Base-by-base conservation (phyloP, 192 early-diverging fungal species). In the Backusella tarrabulga region DNA sequence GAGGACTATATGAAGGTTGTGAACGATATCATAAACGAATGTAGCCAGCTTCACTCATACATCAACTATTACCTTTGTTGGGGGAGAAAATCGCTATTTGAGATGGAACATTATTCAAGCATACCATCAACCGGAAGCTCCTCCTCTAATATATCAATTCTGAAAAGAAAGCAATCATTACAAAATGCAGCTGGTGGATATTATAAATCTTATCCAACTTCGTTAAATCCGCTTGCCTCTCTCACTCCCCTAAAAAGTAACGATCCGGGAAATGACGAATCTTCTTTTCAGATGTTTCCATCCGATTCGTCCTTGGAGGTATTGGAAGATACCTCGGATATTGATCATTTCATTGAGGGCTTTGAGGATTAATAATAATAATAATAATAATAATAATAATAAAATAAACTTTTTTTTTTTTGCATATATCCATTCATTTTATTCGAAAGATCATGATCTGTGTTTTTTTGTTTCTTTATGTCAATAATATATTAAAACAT, bases 41-140 rank as follows among this genome's bases (percentile, higher is more conserved):
- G 34, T 9, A 35, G n/a, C 15, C n/a, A 34, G 12, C 41, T 66
- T 35, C 17, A 36, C 12, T 71, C 76, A 23, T 60, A 42, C 12
- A 21, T 34, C 46, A 15, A 77, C 4, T 77, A 63, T 42, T 63
- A 77, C 42, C 26, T 77, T 26, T 50, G 46, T 19, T 69, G 76
- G 76, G 76, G 50, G 15, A 70, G 76, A 26, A 77, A 77, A 46
- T 71, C 76, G 32, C 38, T 77, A 32, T 44, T 72, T 50, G 38
- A 50, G 17, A 35, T 63, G 23, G 26, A 29, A 29, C 23, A 63
- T 63, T 26, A 63, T 63, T 29, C 21, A 63, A 8, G 23, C 23
- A 29, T 63, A 12, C 56, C 23, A 26, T 11, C 56, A 4, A 26
- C 56, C 3, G 12, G 23, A 23, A 63, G 23, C 56, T 63, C 56